Evolutionary conservation across 2,329 filamentous ascomycete species (phyloP).

Genomic region (Fusarium sp.): DNA sequence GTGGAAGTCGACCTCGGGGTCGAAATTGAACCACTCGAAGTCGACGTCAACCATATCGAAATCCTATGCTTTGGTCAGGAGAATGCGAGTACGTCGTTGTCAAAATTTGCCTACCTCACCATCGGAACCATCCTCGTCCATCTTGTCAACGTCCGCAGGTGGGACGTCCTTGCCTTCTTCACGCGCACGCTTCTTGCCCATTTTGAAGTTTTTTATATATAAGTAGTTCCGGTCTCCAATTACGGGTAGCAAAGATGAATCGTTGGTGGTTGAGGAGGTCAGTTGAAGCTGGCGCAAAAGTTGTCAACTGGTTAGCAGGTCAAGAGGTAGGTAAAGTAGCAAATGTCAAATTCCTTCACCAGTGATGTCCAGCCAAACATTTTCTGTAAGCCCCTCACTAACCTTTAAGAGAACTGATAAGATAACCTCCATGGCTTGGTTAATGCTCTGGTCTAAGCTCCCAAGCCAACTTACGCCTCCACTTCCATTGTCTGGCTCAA

Average conservation of each 20-base stretch:
- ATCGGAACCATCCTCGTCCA: conserved; percentile 66
- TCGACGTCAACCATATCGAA: conserved; percentile 94
- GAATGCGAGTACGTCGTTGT: conserved; percentile 11
- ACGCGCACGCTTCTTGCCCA: conserved; percentile 65
- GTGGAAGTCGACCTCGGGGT: conserved; percentile 91
- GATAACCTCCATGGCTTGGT: conserved; percentile 31
- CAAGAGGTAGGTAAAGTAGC: conserved; percentile 7
- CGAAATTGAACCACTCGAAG: conserved; percentile 99
- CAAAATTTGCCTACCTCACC: conserved; percentile 60
- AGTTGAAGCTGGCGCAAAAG: conserved; percentile 1
- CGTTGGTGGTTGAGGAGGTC: not conserved
- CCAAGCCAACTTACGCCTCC: conserved; percentile 4
- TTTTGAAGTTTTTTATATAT: conserved; percentile 42
- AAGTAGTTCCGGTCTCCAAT: not conserved
- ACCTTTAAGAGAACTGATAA: conserved; percentile 35
- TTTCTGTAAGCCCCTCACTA: conserved; percentile 59
- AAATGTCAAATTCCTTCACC: conserved; percentile 29
- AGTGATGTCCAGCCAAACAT: conserved; percentile 49
- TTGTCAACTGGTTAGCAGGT: not conserved
- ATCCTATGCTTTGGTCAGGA: conserved; percentile 67
- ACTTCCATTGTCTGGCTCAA: conserved; percentile 13
- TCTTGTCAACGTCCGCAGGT: conserved; percentile 58
- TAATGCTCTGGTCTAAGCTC: conserved; percentile 37
- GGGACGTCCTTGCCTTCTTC: conserved; percentile 61
- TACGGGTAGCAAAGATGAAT: not conserved